These are phyloP conservation scores for Pythium diclinum DNA, from an alignment of 352 stramenopile genomes.

Conservation along the genomic window DNA sequence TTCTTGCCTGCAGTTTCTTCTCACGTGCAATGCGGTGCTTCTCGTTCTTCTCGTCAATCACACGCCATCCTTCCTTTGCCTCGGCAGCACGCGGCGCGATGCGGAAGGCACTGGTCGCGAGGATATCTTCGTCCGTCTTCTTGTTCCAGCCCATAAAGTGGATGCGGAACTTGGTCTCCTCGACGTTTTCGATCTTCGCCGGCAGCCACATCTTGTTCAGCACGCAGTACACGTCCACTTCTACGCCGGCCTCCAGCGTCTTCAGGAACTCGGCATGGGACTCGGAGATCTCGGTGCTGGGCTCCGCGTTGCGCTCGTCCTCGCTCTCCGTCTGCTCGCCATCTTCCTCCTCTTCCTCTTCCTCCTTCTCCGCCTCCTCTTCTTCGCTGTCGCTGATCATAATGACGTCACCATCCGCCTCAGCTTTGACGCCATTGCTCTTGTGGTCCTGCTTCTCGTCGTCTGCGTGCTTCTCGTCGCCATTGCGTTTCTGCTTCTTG, in stretches of 20 bases:
- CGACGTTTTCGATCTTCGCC: constrained; percentile 44
- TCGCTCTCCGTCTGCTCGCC: constrained; percentile 10
- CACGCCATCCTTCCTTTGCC: constrained; percentile 37
- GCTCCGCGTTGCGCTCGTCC: not conserved
- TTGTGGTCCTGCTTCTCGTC: not conserved
- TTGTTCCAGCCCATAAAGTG: constrained; percentile 74
- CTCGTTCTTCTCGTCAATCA: constrained; percentile 42
- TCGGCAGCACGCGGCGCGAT: constrained; percentile 43
- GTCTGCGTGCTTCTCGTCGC: not conserved
- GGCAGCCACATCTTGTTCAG: constrained; percentile 52
- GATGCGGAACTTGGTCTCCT: constrained; percentile 35
- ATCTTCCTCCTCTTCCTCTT: constrained; percentile 14
- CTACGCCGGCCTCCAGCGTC: constrained; percentile 32
- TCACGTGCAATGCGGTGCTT: constrained; percentile 34
- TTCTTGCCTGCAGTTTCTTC: constrained; percentile 21
- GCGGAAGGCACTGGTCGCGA: constrained; percentile 25
- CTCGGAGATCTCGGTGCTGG: not conserved
- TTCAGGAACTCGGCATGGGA: constrained; percentile 26
- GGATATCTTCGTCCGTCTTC: constrained; percentile 50
- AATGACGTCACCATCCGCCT: not conserved
- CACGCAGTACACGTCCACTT: constrained; percentile 62
- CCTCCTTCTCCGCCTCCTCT: constrained; percentile 7
- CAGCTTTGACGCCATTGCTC: not conserved
- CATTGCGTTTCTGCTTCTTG: not conserved
- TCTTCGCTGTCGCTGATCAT: constrained; percentile 6